phyloP scores from a whole-genome alignment of 805 yeast genomes.

The Candida argentea region DNA sequence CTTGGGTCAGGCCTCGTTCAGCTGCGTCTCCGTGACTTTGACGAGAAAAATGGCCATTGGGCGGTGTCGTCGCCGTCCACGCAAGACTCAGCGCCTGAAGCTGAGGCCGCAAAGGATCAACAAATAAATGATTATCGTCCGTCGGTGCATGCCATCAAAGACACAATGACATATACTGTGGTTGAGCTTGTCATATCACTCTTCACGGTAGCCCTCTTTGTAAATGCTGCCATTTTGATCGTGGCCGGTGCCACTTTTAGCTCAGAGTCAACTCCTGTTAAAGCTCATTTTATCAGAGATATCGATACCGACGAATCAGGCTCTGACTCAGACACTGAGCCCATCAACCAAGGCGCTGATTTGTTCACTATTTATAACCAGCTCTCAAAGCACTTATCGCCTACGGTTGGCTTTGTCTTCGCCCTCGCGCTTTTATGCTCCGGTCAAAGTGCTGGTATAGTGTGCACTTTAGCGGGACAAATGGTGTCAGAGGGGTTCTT shows the following conservation, averaged over 20 bases:
- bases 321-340: slow-evolving; percentile 26
- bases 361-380: slow-evolving; percentile 69
- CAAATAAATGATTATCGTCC: slow-evolving; percentile 47
- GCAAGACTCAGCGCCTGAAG: not conserved
- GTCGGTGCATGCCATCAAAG: slow-evolving; percentile 68
- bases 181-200: slow-evolving; percentile 76
- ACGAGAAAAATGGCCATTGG: slow-evolving; percentile 43
- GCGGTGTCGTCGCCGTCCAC: not conserved
- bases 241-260: slow-evolving; percentile 84
- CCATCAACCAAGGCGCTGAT: slow-evolving; percentile 53
- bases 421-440: slow-evolving; percentile 82
- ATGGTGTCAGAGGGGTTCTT: slow-evolving; percentile 89
- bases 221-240: slow-evolving; percentile 79
- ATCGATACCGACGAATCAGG: slow-evolving; percentile 10
- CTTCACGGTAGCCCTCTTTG: slow-evolving; percentile 84
- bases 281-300: slow-evolving; percentile 3
- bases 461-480: slow-evolving; percentile 89
- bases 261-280: slow-evolving; percentile 18
- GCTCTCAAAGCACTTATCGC: slow-evolving; percentile 59
- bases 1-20: slow-evolving; percentile 84
- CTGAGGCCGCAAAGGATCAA: not conserved
- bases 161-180: slow-evolving; percentile 70
- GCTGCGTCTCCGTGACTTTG: slow-evolving; percentile 71
- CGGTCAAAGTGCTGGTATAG: slow-evolving; percentile 94
- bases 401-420: slow-evolving; percentile 81